These are phyloP conservation scores for Kazachstania bromeliacearum DNA, from an alignment of 805 yeast species.

Conservation along the genomic window DNA sequence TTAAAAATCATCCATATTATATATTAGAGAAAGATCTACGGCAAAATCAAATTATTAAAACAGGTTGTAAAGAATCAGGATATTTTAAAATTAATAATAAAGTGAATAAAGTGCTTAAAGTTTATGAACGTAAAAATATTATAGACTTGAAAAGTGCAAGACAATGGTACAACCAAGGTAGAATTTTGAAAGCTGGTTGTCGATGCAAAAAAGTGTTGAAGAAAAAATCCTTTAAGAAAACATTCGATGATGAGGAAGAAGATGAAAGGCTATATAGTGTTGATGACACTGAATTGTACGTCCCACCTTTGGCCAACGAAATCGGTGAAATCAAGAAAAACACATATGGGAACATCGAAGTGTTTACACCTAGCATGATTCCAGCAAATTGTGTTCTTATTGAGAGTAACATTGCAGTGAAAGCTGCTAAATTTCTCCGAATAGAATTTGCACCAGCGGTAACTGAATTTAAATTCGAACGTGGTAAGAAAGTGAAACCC, in stretches of 20 bases:
- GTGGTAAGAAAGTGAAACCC: conserved; percentile 45
- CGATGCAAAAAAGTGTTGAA: conserved; percentile 46
- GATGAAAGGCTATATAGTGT: conserved; percentile 64
- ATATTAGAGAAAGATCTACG: conserved; percentile 68
- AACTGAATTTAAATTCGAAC: conserved; percentile 70
- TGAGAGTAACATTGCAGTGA: conserved; percentile 42
- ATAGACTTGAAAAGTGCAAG: conserved; percentile 57
- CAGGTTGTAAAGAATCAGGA: conserved; percentile 59
- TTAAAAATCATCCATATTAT: conserved; percentile 78
- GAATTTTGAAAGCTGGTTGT: conserved; percentile 62
- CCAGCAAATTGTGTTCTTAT: conserved; percentile 71
- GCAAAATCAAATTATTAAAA: conserved; percentile 61
- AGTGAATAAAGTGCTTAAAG: conserved; percentile 39
- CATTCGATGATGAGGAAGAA: conserved; percentile 42
- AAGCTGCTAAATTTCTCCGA: conserved; percentile 61
- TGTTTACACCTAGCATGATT: conserved; percentile 69
- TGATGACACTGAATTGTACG: conserved; percentile 63
- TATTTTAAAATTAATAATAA: conserved; percentile 40
- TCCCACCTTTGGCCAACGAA: conserved; percentile 51
- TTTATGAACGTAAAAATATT: conserved; percentile 62
- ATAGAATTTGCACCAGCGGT: conserved; percentile 85
- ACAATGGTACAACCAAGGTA: conserved; percentile 80
- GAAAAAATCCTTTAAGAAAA: conserved; percentile 30
- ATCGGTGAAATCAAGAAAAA: conserved; percentile 64
- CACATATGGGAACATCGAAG: conserved; percentile 74